Percentiles rank a stretch among this genome's conserved stretches.
Conservation (phyloP, 2,329 filamentous ascomycete genomes). For the Ceratocystiopsis sp. region DNA sequence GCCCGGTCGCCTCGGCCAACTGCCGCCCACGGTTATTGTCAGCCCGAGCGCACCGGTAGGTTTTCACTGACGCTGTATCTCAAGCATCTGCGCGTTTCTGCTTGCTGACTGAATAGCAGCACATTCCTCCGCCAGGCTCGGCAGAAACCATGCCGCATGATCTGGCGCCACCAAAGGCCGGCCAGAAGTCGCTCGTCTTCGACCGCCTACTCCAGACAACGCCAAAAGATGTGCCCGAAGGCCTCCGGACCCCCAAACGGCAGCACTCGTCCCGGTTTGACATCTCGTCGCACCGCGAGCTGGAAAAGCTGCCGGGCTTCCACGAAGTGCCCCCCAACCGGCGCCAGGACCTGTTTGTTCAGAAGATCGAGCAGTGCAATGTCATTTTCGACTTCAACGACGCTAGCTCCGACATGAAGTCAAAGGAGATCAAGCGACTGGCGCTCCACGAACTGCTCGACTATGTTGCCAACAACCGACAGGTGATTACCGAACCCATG, state of each 20-base stretch:
- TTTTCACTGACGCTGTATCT: too few species aligned
- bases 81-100: conserved; percentile 11
- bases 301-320: conserved; percentile 94
- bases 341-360: conserved; percentile 95
- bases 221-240: conserved; percentile 91
- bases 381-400: conserved; percentile 99
- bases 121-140: conserved; percentile 79
- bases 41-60: conserved; percentile 85
- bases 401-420: conserved; percentile 96
- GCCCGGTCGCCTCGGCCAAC: conserved; percentile 42
- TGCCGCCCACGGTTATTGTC: conserved; percentile 81
- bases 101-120: conserved; percentile 30
- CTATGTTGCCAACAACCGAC: conserved; percentile 95
- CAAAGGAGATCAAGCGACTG: conserved; percentile 96
- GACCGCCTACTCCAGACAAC: conserved; percentile 86
- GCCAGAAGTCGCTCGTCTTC: conserved; percentile 75
- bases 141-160: conserved; percentile 98
- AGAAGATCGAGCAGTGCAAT: conserved; percentile 99
- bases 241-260: conserved; percentile 83
- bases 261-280: conserved; percentile 88
- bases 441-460: conserved; percentile 91
- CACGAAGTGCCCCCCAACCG: conserved; percentile 93
- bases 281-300: conserved; percentile 87
- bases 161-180: conserved; percentile 81
- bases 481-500: conserved; percentile 98